Evolutionary conservation across 2,329 filamentous ascomycete genomes (phyloP).

Genomic region (Teratosphaeria destructans): DNA sequence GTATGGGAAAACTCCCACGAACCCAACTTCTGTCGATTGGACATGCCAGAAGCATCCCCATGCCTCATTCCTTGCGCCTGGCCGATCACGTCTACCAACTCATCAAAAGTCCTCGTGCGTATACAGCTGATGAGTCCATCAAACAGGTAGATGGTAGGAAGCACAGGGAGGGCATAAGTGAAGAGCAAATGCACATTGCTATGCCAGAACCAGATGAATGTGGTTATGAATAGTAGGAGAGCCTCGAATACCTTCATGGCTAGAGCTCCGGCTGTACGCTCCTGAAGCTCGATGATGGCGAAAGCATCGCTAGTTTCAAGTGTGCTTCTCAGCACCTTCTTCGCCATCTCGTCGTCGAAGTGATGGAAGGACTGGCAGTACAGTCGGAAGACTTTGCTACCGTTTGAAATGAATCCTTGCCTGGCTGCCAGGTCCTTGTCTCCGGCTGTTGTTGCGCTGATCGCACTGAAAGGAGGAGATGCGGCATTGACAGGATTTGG

Average conservation of each 20-base stretch:
- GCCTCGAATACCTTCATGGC: constrained; percentile 24
- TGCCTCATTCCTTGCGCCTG: constrained; percentile 31
- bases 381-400: constrained; percentile 48
- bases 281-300: constrained; percentile 66
- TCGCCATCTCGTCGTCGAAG: constrained; percentile 55
- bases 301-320: constrained; percentile 56
- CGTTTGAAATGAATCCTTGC: constrained; percentile 5
- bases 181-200: constrained; percentile 51
- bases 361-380: constrained; percentile 72
- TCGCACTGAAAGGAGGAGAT: constrained; percentile 37
- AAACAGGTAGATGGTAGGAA: constrained; percentile 57
- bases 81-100: constrained; percentile 51
- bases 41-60: neutral
- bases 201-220: constrained; percentile 43
- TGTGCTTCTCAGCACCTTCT: constrained; percentile 52
- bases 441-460: constrained; percentile 34
- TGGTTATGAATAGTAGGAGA: constrained; percentile 43
- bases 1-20: constrained; percentile 35
- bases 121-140: constrained; percentile 60
- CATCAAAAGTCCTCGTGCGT: constrained; percentile 55
- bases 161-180: constrained; percentile 54
- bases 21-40: constrained; percentile 5
- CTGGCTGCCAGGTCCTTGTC: constrained; percentile 7
- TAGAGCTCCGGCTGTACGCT: constrained; percentile 34
- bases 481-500: constrained; percentile 54